Evolutionary conservation across 2,329 filamentous ascomycete species (phyloP).

Genomic region (Davidsoniella neocaledoniae): DNA sequence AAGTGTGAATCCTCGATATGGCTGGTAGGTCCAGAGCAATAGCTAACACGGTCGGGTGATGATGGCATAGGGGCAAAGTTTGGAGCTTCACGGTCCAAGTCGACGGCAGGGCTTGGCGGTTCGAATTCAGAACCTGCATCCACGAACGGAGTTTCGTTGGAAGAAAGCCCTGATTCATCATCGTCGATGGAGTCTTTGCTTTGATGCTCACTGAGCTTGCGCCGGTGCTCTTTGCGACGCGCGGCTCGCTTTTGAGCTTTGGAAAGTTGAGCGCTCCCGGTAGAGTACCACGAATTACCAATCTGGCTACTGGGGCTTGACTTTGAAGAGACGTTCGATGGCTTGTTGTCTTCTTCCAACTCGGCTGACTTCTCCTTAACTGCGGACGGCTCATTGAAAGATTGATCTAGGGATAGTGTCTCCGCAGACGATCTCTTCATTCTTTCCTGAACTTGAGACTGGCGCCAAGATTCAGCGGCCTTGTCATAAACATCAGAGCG

Average conservation of each 20-base stretch:
- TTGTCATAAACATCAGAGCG: slow-evolving; percentile 3
- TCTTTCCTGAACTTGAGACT: background rate
- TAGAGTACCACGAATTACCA: slow-evolving; percentile 5
- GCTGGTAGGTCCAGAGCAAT: background rate
- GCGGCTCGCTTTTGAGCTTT: background rate
- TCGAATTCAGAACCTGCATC: too few relatives aligned
- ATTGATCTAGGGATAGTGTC: too few relatives aligned
- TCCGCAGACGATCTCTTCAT: too few relatives aligned
- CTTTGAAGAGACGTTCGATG: too few relatives aligned
- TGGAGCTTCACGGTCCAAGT: background rate
- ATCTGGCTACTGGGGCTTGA: background rate
- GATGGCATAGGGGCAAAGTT: background rate
- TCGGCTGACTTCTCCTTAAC: too few relatives aligned
- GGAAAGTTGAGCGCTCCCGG: background rate
- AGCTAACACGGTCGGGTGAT: slow-evolving; percentile 1
- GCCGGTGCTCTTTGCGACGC: background rate
- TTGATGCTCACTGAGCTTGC: too few relatives aligned
- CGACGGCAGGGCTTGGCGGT: background rate
- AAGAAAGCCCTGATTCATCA: too few relatives aligned
- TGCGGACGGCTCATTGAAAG: too few relatives aligned
- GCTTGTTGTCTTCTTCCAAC: too few relatives aligned
- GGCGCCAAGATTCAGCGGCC: slow-evolving; percentile 2
- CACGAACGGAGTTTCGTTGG: too few relatives aligned
- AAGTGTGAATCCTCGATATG: too few relatives aligned
- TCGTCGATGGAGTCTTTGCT: too few relatives aligned